Evolutionary conservation across 192 early-diverging fungal species (phyloP), one percentile per base, ranked within the genome.

Genomic region (Helicostylum pulchrum): DNA sequence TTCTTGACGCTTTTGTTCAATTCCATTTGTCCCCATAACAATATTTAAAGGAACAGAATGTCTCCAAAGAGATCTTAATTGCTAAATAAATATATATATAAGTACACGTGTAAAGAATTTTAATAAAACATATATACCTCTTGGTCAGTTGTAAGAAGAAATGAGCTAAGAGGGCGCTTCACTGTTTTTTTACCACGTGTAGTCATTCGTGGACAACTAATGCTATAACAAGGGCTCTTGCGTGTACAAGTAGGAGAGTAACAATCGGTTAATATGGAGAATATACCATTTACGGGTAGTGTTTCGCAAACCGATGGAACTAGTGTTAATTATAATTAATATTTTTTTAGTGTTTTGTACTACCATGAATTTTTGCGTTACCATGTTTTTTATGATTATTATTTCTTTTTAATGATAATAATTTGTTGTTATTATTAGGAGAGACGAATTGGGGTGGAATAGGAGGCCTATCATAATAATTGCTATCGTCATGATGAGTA

Each of bases 171-270:
- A 9, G 36, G 36, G 6, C 36, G 36, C 4, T 39, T 39, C 1
- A 39, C 36, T 15, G 11, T 48, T 48, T 48, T 17, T 12, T 48
- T 0, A 10, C 12, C 14, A 48, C 12, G 8, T 17, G 4, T 48
- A 48, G 86, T 69, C 58, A 86, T 80, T 11, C 89, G 71, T 7
- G 94, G 94, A 62, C 96, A 96, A 4, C 87, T 83, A 7, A 90
- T 83, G 65, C 91, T 94, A 76, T 98, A 98, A 71, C 94, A 98
- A 6, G 87, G 76, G 56, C 80, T 83, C 43, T 85, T 88, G 21
- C 73, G 69, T 1, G 88, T 82, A 72, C 95, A 98, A 0, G 92
- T 96, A 0, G 93, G 91, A 20, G 94, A 96, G 75, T 97, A 98
- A 75, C 96, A 98, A 59, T 91, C 86, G 0, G 95, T 89, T 57